Base-by-base conservation (phyloP, 352 stramenopile species). In the Phytophthora citrophthora region DNA sequence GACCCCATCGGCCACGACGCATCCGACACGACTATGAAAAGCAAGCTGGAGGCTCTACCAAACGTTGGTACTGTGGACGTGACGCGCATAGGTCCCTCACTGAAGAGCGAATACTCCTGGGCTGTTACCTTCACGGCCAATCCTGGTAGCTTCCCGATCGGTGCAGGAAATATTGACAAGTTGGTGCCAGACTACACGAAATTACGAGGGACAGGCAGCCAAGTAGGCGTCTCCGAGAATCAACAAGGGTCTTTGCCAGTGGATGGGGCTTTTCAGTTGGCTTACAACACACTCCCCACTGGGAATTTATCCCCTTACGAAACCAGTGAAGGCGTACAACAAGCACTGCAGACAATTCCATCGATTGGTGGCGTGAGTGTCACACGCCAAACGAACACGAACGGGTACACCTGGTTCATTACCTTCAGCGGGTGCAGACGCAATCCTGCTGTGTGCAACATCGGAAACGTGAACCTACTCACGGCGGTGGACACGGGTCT, bases 21-120 rank as follows among this genome's bases (percentile, higher is more conserved):
- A 7, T 96, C 93, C 1, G 91, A 98, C 43, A 94, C 91, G 44
- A 95, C 88, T 0, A 72, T 99, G 44, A 97, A 98, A 67, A 83
- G 75, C 34, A 77, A 79, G 36, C 68, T 99, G 1, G 91, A 99
- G 70, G 80, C 77, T n/a, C 74, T 99, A 18, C 90, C 93, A 1
- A 99, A 98, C 62, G 67, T 99, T 23, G 96, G 94, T 5, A 88
- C 77, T 3, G 95, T 99, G 1, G 63, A 75, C 20, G 96, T 99
- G 11, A 72, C 70, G 29, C 91, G 93, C 4, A 83, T 67, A 1
- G 83, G 83, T 0, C 96, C 96, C 8, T 90, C 90, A 2, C 71
- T 96, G 11, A 91, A 94, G 48, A 89, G 86, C 36, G 89, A 94
- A 46, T 99, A 98, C 60, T 78, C 79, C 13, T 99, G 97, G 97